Percentiles rank a stretch among this genome's conserved stretches.
phyloP scores from a whole-genome alignment of 1,284 basidiomycete genomes.

The Sparassis latifolia region DNA sequence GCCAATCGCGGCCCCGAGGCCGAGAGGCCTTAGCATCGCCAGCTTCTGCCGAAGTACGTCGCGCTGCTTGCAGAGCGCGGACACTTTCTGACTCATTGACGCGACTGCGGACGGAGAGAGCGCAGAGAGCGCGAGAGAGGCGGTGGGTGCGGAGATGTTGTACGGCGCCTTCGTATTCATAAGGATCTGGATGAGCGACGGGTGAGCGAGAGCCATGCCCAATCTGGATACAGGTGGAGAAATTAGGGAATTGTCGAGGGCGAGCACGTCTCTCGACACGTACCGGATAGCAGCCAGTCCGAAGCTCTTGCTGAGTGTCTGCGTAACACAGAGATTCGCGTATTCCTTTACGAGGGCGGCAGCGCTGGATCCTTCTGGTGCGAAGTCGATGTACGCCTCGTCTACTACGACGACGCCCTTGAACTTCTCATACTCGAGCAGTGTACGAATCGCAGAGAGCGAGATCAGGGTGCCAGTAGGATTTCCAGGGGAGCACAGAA shows the following conservation, averaged over 20 bases:
- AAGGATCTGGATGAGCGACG: slow-evolving; percentile 86
- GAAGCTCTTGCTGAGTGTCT: slow-evolving; percentile 95
- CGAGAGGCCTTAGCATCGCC: slow-evolving; percentile 37
- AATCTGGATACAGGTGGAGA: slow-evolving; percentile 42
- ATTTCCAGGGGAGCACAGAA: slow-evolving; percentile 97
- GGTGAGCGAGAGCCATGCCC: slow-evolving; percentile 87
- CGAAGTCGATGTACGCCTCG: slow-evolving; percentile 98
- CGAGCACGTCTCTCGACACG: slow-evolving; percentile 12
- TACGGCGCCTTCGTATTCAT: slow-evolving; percentile 98
- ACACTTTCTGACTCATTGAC: slow-evolving; percentile 63
- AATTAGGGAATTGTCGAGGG: not conserved
- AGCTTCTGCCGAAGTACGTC: slow-evolving; percentile 46
- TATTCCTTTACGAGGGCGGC: slow-evolving; percentile 73
- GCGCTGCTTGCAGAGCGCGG: slow-evolving; percentile 57
- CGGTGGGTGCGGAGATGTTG: slow-evolving; percentile 91
- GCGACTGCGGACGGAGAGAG: slow-evolving; percentile 54
- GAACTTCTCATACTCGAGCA: slow-evolving; percentile 80
- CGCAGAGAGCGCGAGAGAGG: slow-evolving; percentile 77
- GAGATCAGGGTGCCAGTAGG: slow-evolving; percentile 90
- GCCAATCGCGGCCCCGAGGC: slow-evolving; percentile 73
- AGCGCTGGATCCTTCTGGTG: slow-evolving; percentile 58
- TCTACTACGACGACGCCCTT: slow-evolving; percentile 93
- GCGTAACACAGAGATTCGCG: slow-evolving; percentile 88
- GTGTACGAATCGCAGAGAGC: slow-evolving; percentile 58
- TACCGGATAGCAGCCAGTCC: slow-evolving; percentile 93